phyloP scores from a whole-genome alignment of 305 asterid genomes.

The Plantago coronopus region DNA sequence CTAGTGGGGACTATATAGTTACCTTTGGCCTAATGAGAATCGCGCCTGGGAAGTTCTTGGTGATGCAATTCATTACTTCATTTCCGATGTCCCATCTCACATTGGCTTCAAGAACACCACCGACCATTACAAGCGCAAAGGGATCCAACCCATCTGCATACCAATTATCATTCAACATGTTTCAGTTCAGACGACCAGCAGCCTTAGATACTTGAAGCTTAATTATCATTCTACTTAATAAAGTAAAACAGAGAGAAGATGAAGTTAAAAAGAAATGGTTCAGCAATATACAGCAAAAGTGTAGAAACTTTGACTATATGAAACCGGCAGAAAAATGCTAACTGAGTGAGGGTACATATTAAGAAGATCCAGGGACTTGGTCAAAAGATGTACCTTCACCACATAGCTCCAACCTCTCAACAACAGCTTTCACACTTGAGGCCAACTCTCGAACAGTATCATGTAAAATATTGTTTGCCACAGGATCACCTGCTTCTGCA shows the following conservation, averaged over 20 bases:
- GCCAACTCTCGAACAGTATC: conserved; percentile 68
- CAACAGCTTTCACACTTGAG: conserved; percentile 76
- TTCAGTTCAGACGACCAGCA: conserved; percentile 17
- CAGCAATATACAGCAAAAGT: too few species aligned
- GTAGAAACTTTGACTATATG: too few species aligned
- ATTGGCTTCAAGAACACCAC: conserved; percentile 70
- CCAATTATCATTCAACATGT: neutral
- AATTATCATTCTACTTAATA: neutral
- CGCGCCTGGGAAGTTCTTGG: conserved; percentile 68
- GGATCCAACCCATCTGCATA: conserved; percentile 52
- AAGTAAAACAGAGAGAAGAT: too few species aligned
- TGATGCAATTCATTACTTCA: conserved; percentile 50
- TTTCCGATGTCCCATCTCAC: conserved; percentile 69
- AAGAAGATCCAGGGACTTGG: neutral
- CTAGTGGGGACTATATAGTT: neutral
- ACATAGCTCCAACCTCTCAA: conserved; percentile 57
- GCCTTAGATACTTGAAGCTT: conserved; percentile 1
- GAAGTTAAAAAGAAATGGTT: too few species aligned
- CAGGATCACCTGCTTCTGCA: conserved; percentile 66
- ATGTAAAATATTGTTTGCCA: conserved; percentile 53
- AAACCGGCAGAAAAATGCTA: too few species aligned
- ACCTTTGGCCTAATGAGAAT: conserved; percentile 65
- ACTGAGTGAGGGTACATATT: too few species aligned
- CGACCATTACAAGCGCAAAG: conserved; percentile 84
- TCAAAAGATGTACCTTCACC: conserved; percentile 52